Evolutionary conservation across 192 early-diverging fungal genomes (phyloP).

Genomic region (Spinellus fusiger): DNA sequence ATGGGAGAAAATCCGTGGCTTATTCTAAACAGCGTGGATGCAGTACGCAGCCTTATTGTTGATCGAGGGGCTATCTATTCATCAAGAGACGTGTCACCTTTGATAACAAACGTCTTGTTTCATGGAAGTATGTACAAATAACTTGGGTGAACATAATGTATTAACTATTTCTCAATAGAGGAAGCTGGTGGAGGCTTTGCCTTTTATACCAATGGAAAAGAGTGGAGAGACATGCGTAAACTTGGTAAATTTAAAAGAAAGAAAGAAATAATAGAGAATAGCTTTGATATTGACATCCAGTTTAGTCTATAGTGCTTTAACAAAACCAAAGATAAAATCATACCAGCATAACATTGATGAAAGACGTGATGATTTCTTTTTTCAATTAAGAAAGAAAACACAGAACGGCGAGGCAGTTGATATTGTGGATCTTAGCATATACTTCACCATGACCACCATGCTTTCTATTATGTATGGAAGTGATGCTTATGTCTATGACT

Average conservation of each 20-base stretch:
- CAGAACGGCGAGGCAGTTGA: not conserved
- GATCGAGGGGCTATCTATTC: constrained; percentile 28
- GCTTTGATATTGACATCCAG: not conserved
- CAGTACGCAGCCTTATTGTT: constrained; percentile 26
- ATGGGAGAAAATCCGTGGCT: constrained; percentile 26
- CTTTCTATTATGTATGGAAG: constrained; percentile 25
- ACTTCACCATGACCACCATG: constrained; percentile 29
- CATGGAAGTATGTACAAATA: constrained; percentile 17
- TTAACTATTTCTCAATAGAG: not conserved
- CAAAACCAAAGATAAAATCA: constrained; percentile 24
- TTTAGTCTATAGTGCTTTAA: constrained; percentile 23
- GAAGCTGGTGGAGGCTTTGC: constrained; percentile 13
- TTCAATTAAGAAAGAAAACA: too few relatives aligned
- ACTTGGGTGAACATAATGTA: not conserved
- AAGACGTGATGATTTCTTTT: constrained; percentile 4
- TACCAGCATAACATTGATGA: constrained; percentile 29
- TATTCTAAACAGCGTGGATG: constrained; percentile 21
- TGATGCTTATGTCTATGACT: constrained; percentile 11
- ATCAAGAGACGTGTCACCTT: constrained; percentile 22
- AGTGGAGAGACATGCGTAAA: constrained; percentile 15
- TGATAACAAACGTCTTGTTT: constrained; percentile 22
- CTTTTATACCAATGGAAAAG: constrained; percentile 8
- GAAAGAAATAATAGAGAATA: not conserved
- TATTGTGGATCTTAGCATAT: constrained; percentile 2
- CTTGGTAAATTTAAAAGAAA: constrained; percentile 2